Conservation (phyloP, 495 filamentous ascomycete genomes). For the Hypoxylon lienhwacheense region DNA sequence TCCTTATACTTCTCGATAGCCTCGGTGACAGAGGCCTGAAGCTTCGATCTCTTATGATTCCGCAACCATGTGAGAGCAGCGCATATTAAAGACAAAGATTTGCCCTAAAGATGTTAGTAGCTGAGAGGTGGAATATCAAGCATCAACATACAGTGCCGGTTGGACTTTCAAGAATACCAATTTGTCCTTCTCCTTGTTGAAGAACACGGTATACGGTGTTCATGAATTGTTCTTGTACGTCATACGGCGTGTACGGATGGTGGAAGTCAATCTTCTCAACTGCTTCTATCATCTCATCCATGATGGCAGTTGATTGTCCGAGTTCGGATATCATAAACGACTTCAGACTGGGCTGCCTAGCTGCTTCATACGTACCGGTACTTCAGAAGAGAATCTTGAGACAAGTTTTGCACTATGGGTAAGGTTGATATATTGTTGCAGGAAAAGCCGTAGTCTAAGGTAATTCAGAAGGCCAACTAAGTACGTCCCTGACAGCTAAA, state of each 20-base stretch:
- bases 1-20: conserved; percentile 56
- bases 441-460: not conserved
- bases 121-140: not conserved
- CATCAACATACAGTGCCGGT: conserved; percentile 66
- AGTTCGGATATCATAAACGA: not conserved
- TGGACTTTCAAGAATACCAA: conserved; percentile 92
- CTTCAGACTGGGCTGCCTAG: not conserved
- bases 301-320: conserved; percentile 2
- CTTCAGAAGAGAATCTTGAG: not conserved
- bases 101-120: conserved; percentile 62
- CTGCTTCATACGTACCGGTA: not conserved
- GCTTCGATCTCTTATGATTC: conserved; percentile 69
- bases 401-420: not conserved
- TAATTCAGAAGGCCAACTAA: not conserved
- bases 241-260: conserved; percentile 90
- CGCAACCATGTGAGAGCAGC: conserved; percentile 91
- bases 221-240: conserved; percentile 92
- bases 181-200: conserved; percentile 70
- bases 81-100: conserved; percentile 95
- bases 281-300: conserved; percentile 32
- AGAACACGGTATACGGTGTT: conserved; percentile 78
- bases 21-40: conserved; percentile 53
- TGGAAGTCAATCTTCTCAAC: conserved; percentile 65
- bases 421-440: conserved; percentile 1
- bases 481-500: not conserved